Conservation (phyloP, 2,329 filamentous ascomycete species). For the Bimuria novae-zelandiae region DNA sequence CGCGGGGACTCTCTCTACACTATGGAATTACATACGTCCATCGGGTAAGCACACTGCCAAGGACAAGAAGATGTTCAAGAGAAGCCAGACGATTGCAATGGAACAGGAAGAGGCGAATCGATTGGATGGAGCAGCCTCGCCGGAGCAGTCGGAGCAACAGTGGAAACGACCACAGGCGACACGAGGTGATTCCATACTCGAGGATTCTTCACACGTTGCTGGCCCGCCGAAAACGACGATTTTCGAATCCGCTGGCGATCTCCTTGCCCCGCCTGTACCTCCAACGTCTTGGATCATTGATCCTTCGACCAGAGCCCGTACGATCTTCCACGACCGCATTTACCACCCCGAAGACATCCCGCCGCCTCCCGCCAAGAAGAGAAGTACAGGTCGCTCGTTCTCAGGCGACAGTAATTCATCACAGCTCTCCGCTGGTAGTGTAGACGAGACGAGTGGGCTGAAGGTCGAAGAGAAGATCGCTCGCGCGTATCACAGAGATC, state of each 20-base stretch:
- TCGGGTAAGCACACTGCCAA: conserved; percentile 69
- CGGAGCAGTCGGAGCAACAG: conserved; percentile 17
- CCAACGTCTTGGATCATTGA: conserved; percentile 81
- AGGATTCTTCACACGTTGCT: conserved; percentile 55
- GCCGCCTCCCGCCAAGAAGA: conserved; percentile 64
- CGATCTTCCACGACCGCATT: conserved; percentile 95
- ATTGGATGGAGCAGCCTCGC: conserved; percentile 17
- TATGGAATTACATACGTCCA: conserved; percentile 77
- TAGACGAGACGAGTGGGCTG: conserved; percentile 67
- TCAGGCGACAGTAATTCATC: conserved; percentile 43
- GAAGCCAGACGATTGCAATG: conserved; percentile 39
- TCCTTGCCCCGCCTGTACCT: conserved; percentile 88
- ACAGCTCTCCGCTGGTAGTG: conserved; percentile 28
- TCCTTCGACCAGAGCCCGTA: conserved; percentile 77
- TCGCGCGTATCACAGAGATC: conserved; percentile 85
- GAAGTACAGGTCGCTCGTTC: conserved; percentile 42
- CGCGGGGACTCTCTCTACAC: conserved; percentile 49
- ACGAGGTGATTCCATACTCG: conserved; percentile 56
- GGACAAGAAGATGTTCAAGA: conserved; percentile 61
- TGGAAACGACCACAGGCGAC: conserved; percentile 51
- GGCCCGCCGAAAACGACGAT: conserved; percentile 89
- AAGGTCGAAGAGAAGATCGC: conserved; percentile 98
- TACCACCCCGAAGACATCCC: conserved; percentile 96
- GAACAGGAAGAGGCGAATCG: conserved; percentile 21
- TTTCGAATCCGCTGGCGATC: conserved; percentile 91